These are phyloP conservation scores for Polyplosphaeria fusca DNA, from an alignment of 495 filamentous ascomycete genomes.

Conservation along the genomic window DNA sequence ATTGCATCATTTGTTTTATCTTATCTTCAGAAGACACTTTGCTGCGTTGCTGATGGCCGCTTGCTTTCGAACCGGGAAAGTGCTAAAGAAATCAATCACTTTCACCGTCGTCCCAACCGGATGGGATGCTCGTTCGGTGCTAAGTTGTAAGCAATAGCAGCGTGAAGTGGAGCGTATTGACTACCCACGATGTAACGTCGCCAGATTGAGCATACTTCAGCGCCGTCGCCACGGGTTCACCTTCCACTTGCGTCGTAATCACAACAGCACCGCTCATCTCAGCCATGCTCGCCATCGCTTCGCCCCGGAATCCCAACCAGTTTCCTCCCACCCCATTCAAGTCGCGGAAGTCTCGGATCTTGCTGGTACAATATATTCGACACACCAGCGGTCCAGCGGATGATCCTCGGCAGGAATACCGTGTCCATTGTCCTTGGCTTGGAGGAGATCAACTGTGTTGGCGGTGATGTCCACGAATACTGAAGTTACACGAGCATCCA, in stretches of 20 bases:
- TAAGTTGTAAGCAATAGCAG: conserved; percentile 3
- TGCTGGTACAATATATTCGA: conserved; percentile 76
- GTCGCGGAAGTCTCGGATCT: conserved; percentile 71
- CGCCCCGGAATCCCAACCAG: conserved; percentile 83
- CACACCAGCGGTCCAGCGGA: conserved; percentile 59
- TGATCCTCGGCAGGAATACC: conserved; percentile 74
- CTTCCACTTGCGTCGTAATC: conserved; percentile 68
- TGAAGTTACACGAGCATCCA: conserved; percentile 74
- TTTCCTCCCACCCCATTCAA: conserved; percentile 60
- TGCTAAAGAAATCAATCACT: conserved; percentile 63
- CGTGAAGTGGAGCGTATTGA: not conserved
- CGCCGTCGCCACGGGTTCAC: conserved; percentile 61
- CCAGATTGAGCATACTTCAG: conserved; percentile 54
- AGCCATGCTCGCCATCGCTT: conserved; percentile 76
- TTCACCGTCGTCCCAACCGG: conserved; percentile 78
- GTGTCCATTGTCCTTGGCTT: conserved; percentile 84
- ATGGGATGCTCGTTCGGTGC: conserved; percentile 52
- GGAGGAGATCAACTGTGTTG: conserved; percentile 74
- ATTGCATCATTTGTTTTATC: conserved; percentile 67
- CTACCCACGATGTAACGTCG: conserved; percentile 46
- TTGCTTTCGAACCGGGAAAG: conserved; percentile 72
- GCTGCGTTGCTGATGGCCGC: conserved; percentile 56
- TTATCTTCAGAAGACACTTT: conserved; percentile 63
- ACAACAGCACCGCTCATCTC: conserved; percentile 62
- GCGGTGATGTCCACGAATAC: conserved; percentile 69